Evolutionary conservation across 768 basidiomycete species (phyloP).

Genomic region (Macrolepiota dolichaula): DNA sequence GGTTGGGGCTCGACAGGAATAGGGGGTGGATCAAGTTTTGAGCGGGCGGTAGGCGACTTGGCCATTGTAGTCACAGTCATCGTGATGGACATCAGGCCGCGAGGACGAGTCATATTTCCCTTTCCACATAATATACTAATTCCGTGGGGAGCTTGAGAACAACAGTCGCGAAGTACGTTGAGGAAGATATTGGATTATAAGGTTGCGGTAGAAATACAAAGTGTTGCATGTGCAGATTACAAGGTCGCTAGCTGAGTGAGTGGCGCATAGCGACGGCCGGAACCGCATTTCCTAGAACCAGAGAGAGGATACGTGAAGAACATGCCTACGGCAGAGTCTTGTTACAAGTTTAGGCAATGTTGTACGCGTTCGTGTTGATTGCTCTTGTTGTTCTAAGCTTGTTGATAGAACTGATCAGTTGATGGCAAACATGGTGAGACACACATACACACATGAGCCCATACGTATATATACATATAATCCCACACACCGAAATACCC

Average conservation of each 20-base stretch:
- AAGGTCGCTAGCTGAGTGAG: neutral
- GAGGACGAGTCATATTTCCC: constrained; percentile 7
- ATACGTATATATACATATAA: too few relatives aligned
- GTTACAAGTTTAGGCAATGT: constrained; percentile 2
- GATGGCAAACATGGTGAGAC: too few relatives aligned
- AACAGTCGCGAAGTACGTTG: neutral
- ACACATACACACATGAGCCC: too few relatives aligned
- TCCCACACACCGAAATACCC: too few relatives aligned
- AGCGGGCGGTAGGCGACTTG: constrained; percentile 1
- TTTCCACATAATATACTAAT: constrained; percentile 1
- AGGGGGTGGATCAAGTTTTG: constrained; percentile 2
- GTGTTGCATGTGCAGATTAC: neutral
- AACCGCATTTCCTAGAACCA: neutral
- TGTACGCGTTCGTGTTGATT: constrained; percentile 8
- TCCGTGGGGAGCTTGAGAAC: neutral
- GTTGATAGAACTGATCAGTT: neutral
- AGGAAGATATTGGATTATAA: neutral
- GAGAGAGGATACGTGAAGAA: neutral
- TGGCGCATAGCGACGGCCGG: neutral
- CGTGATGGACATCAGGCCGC: neutral
- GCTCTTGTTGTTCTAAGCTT: neutral
- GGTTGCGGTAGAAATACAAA: neutral
- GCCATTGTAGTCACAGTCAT: neutral
- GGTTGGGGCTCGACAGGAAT: neutral
- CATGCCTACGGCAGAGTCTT: neutral